phyloP scores from a whole-genome alignment of 2,329 filamentous ascomycete species.

The Aspergillus candidus region DNA sequence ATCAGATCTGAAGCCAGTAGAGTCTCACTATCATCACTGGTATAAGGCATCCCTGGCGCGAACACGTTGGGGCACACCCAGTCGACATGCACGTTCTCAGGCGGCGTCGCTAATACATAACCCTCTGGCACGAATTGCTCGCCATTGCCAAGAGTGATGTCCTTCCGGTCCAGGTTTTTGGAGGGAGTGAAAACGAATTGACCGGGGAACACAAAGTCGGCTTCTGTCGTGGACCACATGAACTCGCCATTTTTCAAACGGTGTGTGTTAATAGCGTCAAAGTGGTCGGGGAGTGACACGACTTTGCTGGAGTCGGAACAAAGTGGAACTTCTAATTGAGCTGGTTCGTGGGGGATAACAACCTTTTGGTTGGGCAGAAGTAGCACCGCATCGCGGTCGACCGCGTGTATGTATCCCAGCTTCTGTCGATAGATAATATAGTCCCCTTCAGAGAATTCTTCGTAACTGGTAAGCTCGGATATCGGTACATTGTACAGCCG shows the following conservation, averaged over 20 bases:
- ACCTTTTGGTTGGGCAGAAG: conserved; percentile 49
- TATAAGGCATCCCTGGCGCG: conserved; percentile 14
- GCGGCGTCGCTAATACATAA: conserved; percentile 47
- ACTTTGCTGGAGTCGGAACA: conserved; percentile 17
- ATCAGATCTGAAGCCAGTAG: conserved; percentile 17
- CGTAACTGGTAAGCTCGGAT: conserved; percentile 41
- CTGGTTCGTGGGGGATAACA: conserved; percentile 46
- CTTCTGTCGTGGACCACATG: conserved; percentile 6
- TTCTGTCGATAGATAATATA: conserved; percentile 51
- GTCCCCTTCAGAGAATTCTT: conserved; percentile 46
- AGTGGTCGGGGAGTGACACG: conserved; percentile 13
- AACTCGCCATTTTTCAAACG: conserved; percentile 4
- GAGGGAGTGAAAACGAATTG: conserved; percentile 49
- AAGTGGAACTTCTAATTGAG: conserved; percentile 38
- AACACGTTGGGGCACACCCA: conserved; percentile 47
- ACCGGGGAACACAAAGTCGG: conserved; percentile 17
- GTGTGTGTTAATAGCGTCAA: neutral
- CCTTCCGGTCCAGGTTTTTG: conserved; percentile 46
- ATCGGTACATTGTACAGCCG: conserved; percentile 39
- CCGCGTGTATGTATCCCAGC: conserved; percentile 49
- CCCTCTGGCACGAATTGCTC: conserved; percentile 47
- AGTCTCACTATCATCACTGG: conserved; percentile 6
- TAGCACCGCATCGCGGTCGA: conserved; percentile 47
- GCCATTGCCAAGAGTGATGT: conserved; percentile 50
- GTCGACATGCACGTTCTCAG: conserved; percentile 42